These are phyloP conservation scores for Ophiorrhiza pumila DNA, from an alignment of 257 asterid species.

Conservation along the genomic window DNA sequence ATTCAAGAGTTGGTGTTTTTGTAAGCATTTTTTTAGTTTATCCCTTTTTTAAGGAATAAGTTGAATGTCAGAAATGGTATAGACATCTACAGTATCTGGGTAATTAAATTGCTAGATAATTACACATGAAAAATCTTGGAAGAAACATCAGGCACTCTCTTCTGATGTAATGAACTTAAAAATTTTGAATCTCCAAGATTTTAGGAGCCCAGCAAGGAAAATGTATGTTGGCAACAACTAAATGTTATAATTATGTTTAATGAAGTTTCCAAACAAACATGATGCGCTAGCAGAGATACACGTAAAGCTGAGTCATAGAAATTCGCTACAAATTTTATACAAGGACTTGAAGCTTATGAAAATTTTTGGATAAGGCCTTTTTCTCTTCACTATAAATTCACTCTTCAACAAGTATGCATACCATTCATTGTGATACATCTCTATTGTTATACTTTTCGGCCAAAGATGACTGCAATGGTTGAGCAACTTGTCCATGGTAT, in stretches of 20 bases:
- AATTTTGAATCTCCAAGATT: background rate
- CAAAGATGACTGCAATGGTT: constrained; percentile 14
- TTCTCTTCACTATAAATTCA: constrained; percentile 6
- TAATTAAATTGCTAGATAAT: background rate
- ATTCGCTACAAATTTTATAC: background rate
- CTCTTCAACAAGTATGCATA: background rate
- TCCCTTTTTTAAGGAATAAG: background rate
- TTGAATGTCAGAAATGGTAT: background rate
- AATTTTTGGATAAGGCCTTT: background rate
- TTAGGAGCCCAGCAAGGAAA: background rate
- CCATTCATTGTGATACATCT: background rate
- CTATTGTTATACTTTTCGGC: background rate
- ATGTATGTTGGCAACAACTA: background rate
- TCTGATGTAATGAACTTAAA: background rate
- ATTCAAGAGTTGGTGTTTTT: background rate
- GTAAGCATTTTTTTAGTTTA: background rate
- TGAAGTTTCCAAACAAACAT: background rate
- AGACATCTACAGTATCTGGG: background rate
- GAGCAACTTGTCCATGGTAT: constrained; percentile 17
- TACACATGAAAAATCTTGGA: background rate
- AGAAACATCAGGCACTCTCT: background rate
- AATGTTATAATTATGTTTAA: background rate
- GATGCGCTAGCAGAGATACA: background rate
- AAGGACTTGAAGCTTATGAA: background rate
- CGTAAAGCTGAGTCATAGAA: constrained; percentile 12